A percentile compares a stretch with the other conserved stretches of the same genome.
Conservation (phyloP, 306 rosid genomes). For the Dryas drummondii region DNA sequence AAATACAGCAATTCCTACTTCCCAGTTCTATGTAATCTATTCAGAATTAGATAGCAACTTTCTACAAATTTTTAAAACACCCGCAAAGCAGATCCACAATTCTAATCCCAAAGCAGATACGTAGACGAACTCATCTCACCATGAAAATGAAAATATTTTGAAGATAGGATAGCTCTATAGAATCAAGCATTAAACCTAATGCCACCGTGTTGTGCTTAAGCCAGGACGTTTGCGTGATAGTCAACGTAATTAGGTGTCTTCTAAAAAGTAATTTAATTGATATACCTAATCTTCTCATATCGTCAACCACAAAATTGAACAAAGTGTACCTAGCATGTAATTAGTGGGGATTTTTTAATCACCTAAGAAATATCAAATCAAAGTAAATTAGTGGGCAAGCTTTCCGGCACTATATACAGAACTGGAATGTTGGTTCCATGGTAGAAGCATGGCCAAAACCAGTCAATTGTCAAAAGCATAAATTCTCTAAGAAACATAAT, state of each 20-base stretch:
- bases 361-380: not conserved
- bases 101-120: not conserved
- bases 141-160: not conserved
- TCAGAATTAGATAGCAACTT: not conserved
- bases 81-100: not conserved
- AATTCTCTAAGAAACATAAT: not conserved
- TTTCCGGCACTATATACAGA: not conserved
- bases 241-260: not conserved
- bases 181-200: not conserved
- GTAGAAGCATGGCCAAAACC: not conserved
- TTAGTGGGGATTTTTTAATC: not conserved
- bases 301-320: conserved; percentile 10
- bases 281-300: not conserved
- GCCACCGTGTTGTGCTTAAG: not conserved
- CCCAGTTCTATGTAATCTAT: not conserved
- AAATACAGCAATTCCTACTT: not conserved
- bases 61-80: not conserved
- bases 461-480: not conserved
- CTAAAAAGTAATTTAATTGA: not conserved
- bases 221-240: not conserved
- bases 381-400: not conserved
- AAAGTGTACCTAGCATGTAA: conserved; percentile 3
- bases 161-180: not conserved
- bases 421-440: not conserved
- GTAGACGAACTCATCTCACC: not conserved